A percentile compares a stretch with the other conserved stretches of the same genome.
These are phyloP conservation scores for Pythium catenulatum DNA, from an alignment of 352 stramenopile genomes.

Conservation along the genomic window DNA sequence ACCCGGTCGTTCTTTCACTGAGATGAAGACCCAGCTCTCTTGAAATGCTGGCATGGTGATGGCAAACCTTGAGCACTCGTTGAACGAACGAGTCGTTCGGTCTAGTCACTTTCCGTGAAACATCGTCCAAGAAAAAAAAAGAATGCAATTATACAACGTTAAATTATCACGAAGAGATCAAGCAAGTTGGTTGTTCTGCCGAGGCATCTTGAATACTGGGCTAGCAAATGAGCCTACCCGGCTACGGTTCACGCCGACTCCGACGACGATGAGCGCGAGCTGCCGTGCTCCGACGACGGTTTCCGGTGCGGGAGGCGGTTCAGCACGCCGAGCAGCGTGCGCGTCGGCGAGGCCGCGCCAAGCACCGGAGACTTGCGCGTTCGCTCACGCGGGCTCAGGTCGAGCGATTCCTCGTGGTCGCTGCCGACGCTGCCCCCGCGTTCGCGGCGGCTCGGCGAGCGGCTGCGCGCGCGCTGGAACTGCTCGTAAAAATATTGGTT, in stretches of 20 bases:
- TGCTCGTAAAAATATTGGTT: conserved; percentile 60
- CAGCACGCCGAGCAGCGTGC: conserved; percentile 31
- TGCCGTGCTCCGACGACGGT: neutral
- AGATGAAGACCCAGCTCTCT: too few species aligned
- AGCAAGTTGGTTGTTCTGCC: too few species aligned
- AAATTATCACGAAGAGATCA: too few species aligned
- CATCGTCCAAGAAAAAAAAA: too few species aligned
- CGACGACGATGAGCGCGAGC: neutral
- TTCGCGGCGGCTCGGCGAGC: conserved; percentile 27
- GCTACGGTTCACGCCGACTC: conserved; percentile 11
- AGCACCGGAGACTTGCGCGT: neutral
- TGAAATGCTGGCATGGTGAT: too few species aligned
- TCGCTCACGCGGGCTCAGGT: neutral
- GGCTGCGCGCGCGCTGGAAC: conserved; percentile 49
- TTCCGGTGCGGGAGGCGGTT: conserved; percentile 37
- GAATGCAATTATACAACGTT: too few species aligned
- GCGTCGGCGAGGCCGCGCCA: conserved; percentile 13
- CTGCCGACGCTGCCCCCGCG: conserved; percentile 27
- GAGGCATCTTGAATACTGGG: too few species aligned
- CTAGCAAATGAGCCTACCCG: too few species aligned
- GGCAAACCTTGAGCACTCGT: too few species aligned
- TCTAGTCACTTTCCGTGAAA: too few species aligned
- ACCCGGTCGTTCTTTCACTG: too few species aligned
- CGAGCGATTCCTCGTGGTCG: conserved; percentile 15
- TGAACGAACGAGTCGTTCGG: too few species aligned